These are phyloP conservation scores for Ustilago shanxiensis DNA, from an alignment of 1,284 basidiomycete genomes.

Conservation along the genomic window DNA sequence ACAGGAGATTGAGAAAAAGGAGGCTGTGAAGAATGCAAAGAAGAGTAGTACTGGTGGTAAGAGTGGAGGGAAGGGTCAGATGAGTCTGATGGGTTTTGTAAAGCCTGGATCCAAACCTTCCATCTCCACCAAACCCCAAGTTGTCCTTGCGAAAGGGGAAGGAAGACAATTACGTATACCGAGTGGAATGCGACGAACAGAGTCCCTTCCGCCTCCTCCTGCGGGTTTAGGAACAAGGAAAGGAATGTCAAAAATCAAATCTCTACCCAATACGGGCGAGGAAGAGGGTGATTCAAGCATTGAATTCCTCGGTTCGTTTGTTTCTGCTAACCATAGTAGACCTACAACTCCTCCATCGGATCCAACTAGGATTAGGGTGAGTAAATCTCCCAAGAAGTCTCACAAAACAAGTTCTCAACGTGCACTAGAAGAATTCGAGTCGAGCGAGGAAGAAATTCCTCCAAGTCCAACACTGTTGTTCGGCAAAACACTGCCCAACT, in stretches of 20 bases:
- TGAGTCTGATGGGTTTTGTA: background rate
- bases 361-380: no score
- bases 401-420: conserved; percentile 4
- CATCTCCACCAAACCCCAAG: background rate
- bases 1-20: conserved; percentile 19
- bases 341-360: conserved; percentile 3
- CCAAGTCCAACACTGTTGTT: background rate
- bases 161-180: conserved; percentile 25
- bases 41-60: background rate
- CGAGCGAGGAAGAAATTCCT: background rate
- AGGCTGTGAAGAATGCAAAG: background rate
- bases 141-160: background rate
- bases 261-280: conserved; percentile 6
- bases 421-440: conserved; percentile 6
- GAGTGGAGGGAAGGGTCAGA: background rate
- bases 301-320: conserved; percentile 31
- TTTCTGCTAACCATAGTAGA: conserved; percentile 5
- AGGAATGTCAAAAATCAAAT: background rate
- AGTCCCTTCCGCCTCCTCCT: conserved; percentile 16
- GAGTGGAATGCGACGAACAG: conserved; percentile 24
- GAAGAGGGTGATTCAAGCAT: conserved; percentile 30
- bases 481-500: background rate
- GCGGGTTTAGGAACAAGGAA: background rate
- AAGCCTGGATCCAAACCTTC: conserved; percentile 5
- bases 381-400: conserved; percentile 22